Percentiles rank a stretch among this genome's conserved stretches.
phyloP scores from a whole-genome alignment of 352 stramenopile species.

The Phytophthora vignae region DNA sequence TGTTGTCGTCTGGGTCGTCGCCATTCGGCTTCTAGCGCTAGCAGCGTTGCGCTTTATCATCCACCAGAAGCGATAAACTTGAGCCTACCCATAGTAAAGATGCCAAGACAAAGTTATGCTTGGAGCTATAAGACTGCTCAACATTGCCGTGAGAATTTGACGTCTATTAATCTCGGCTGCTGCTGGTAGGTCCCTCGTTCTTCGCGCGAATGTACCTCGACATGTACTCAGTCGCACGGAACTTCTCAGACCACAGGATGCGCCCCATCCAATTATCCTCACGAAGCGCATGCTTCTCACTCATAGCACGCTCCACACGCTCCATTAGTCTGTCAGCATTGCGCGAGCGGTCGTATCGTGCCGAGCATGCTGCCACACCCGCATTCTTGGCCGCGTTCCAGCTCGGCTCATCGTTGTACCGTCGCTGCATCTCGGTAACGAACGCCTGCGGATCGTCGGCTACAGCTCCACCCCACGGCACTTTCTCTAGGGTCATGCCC shows the following conservation, averaged over 20 bases:
- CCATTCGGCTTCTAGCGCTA: constrained; percentile 38
- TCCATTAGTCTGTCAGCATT: constrained; percentile 66
- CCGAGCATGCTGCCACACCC: constrained; percentile 40
- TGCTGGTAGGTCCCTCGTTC: constrained; percentile 40
- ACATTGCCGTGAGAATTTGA: no score
- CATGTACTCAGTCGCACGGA: constrained; percentile 87
- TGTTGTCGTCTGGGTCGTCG: constrained; percentile 26
- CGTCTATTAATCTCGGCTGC: not conserved
- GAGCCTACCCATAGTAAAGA: no score
- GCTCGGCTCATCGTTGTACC: constrained; percentile 52
- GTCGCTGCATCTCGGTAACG: constrained; percentile 44
- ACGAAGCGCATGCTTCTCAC: constrained; percentile 33
- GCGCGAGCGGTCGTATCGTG: constrained; percentile 53
- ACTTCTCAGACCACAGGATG: constrained; percentile 89
- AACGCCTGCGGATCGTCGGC: constrained; percentile 55
- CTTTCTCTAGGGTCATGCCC: constrained; percentile 62
- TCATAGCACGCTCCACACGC: constrained; percentile 52
- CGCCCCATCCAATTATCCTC: constrained; percentile 74
- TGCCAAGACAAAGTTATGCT: no score
- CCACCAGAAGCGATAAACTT: constrained; percentile 2
- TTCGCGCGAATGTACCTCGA: constrained; percentile 84
- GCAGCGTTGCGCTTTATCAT: not conserved
- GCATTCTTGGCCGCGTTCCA: constrained; percentile 51
- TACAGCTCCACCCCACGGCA: constrained; percentile 62
- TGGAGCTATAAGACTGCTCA: no score